Evolutionary conservation across 164 flowering plant species (phyloP), one percentile per base, ranked within the genome.

Genomic region (Liquidambar formosana): DNA sequence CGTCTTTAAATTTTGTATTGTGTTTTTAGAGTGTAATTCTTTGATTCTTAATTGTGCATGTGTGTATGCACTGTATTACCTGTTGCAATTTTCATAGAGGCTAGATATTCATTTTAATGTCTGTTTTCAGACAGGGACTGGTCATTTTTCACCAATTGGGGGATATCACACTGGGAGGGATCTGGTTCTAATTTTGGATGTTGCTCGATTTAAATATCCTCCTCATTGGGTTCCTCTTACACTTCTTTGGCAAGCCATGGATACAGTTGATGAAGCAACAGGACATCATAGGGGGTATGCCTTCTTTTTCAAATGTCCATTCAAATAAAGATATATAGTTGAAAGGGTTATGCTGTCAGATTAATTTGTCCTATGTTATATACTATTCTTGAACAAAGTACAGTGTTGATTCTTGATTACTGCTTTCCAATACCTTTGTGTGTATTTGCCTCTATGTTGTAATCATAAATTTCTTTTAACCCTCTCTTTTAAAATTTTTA

Each of bases 241-340:
- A 10, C 86, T 89, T 69, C 89, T 89, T 64, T 89, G 94, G 94
- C 80, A 89, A 65, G 94, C 94, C 65, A 89, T 89, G 94, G 75
- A 84, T 73, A 74, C 72, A 21, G 33, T 78, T 71, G 91, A 81
- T 77, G 77, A 52, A 71, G 38, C 84, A 63, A 85, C 79, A 19
- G 83, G 84, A 43, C 73, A 74, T 3, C 79, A 10, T 15, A 84
- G 93, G 73, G 93, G 93, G 93, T 88, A 81, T 10, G 79, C 46
- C 18, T 10, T 26, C 4, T 43, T 8, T 19, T 41, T 67, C 22
- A 0, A 28, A 23, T 60, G n/a, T 33, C 12, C 19, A 15, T 14
- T 3, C 23, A 38, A 12, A n/a, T 9, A 10, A 15, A 43, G 23
- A 19, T 22, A 33, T 33, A 33, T 63, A 67, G 8, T n/a, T 22